Conservation (phyloP, 225 moss, liverwort and hornwort genomes). For the Physcomitrellopsis africana region DNA sequence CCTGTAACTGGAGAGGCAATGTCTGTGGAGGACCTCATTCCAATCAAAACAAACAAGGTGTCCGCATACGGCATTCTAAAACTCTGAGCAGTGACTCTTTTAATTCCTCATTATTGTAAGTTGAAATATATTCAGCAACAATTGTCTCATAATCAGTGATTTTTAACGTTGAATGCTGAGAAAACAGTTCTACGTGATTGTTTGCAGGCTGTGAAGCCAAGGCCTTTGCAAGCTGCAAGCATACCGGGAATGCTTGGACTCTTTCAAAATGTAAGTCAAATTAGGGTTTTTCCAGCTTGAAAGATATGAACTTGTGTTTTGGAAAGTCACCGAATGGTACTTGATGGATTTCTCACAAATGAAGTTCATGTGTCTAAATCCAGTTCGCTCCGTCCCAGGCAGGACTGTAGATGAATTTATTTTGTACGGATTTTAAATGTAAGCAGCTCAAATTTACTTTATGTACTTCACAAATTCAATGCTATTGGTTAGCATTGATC, state of each 20-base stretch:
- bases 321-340: background rate
- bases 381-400: background rate
- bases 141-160: background rate
- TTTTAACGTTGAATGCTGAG: conserved; percentile 25
- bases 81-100: background rate
- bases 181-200: conserved; percentile 7
- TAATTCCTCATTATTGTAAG: conserved; percentile 7
- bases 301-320: background rate
- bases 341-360: background rate
- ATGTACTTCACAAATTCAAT: background rate
- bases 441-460: background rate
- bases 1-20: conserved; percentile 83
- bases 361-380: background rate
- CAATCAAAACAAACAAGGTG: conserved; percentile 90
- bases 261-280: conserved; percentile 84
- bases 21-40: conserved; percentile 78
- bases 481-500: conserved; percentile 11
- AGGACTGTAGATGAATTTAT: background rate
- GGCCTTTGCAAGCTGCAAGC: conserved; percentile 98
- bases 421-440: background rate
- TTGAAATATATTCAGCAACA: background rate
- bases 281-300: conserved; percentile 22
- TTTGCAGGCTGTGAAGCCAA: conserved; percentile 92
- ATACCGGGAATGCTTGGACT: conserved; percentile 99
- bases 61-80: background rate